Base-by-base conservation (phyloP, 2,329 filamentous ascomycete species). In the Fusarium sp. region DNA sequence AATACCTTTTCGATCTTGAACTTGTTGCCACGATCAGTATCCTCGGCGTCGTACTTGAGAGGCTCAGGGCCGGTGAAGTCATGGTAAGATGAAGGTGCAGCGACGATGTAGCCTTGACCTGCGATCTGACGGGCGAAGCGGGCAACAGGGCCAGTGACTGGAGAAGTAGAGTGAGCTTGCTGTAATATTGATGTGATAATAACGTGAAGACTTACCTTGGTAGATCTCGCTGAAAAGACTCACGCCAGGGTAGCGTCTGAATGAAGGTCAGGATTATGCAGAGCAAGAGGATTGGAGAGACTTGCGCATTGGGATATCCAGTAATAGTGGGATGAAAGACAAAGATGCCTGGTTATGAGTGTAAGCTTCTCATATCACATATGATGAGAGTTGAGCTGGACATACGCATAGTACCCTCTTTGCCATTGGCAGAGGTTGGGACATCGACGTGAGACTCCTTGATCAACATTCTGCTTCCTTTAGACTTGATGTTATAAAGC, bases 181-280 rank as follows among this genome's bases (percentile, higher is more conserved):
- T 14, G 12, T 26, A 35, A n/a, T 55, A n/a, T 18, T 50, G 32
- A 42, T 28, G 17, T 26, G 45, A n/a, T 24, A 41, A 30, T 53
- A 8, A 18, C 24, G 18, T 15, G 24, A 44, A 54, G 20, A 18
- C 66, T 59, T n/a, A 95, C 94, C 95, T 91, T 98, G 95, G 80
- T 98, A 98, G 79, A 98, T 98, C 84, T 98, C 95, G 77, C 92
- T 95, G 81, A 97, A 98, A 64, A 98, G 87, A 20, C 94, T 92
- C 10, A 98, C 93, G 26, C 93, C 95, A 0, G 95, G 95, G 79
- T 97, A 98, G 56, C 87, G 86, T 36, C 90, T 90, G 67, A 7
- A 17, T 17, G 5, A 22, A 32, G 13, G 35, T 77, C 24, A 79
- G 68, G 24, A 22, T n/a, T 22, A 14, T 9, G 14, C 17, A 32